Evolutionary conservation across 805 yeast species (phyloP), one percentile per base, ranked within the genome.

Genomic region (Candida endomychidarum): DNA sequence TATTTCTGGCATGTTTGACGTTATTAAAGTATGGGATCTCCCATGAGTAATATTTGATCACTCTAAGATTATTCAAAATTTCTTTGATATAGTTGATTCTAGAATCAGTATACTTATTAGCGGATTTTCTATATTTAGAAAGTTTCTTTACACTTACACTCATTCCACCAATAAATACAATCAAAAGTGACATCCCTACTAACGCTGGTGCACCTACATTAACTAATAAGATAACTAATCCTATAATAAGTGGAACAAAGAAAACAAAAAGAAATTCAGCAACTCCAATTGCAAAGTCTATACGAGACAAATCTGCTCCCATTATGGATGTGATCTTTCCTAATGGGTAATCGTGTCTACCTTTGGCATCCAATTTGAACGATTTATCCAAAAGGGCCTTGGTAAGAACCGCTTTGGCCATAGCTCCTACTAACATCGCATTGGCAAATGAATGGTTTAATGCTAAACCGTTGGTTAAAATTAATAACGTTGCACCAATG

Each of bases 11-110:
- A 11, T 67, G 68, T n/a, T 76, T 53, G 23, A 90, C 73, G 40
- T 72, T 65, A 6, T 70, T 58, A 38, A 70, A 70, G 56, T 87
- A 90, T 0, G 96, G 88, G 19, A 68, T 69, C 63, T 90, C 97
- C 96, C 96, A 90, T 0, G 95, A 86, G 57, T 89, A 90, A 57
- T 77, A 84, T 65, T 90, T 90, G 59, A 90, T 86, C 57, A 82
- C 74, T 54, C 85, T 86, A 72, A 90, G 75, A 48, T 84, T 80
- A 53, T 76, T 79, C 45, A 90, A 67, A 24, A 88, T 77, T 59
- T 90, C 97, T 48, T 86, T 83, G 58, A 88, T 80, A 37, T 77
- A 70, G 31, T 78, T 72, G 16, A 90, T 86, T 53, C 98, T 79
- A 15, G 68, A 60, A 58, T 90, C 98, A 2, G 96, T 90, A 53